Evolutionary conservation across 2,329 filamentous ascomycete genomes (phyloP), one percentile per base, ranked within the genome.

Genomic region (Fusarium nematophilum): DNA sequence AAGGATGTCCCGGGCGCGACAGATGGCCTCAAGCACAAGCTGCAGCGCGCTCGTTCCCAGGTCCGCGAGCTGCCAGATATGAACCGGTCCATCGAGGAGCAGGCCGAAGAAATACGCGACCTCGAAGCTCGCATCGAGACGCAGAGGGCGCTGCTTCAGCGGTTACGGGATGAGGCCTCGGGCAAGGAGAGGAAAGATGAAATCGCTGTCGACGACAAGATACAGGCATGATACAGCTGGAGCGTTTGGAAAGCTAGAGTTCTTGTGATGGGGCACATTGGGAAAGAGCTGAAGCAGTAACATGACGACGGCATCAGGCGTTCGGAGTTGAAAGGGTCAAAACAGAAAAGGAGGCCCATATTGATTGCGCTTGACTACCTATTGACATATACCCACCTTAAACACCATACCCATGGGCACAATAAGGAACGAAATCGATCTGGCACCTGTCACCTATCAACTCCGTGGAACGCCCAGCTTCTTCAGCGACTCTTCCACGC

Each of bases 1-100:
- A 96, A 96, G 73, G 90, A 96, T 66, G 85, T 98, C 13, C 87
- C 90, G 3, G 85, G 87, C 3, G 92, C 91, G 29, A 90, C 91
- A 2, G 90, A 92, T 70, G 84, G 85, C 29, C 81, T 97, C 67
- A 93, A 92, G 75, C 88, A 93, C 75, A 91, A 92, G 75, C 85
- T 98, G 54, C 90, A 93, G 73, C 89, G 89, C 65, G 93, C 93
- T 43, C 83, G 90, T 43, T 82, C 81, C 27, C 85, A 88, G 65
- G 80, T 93, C 46, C 81, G 83, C 69, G 78, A 80, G 23, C 74
- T 95, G 65, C 90, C 89, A 9, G 91, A 93, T 75, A 86, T 94
- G 72, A 79, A 85, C 14, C 82, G 90, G 47, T 83, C 80, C 5
- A 77, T 89, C 11, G 81, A 81, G 52, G 89, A 92, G 72, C 91